phyloP scores from a whole-genome alignment of 176 grass and related monocot genomes.

The Carex pumila region DNA sequence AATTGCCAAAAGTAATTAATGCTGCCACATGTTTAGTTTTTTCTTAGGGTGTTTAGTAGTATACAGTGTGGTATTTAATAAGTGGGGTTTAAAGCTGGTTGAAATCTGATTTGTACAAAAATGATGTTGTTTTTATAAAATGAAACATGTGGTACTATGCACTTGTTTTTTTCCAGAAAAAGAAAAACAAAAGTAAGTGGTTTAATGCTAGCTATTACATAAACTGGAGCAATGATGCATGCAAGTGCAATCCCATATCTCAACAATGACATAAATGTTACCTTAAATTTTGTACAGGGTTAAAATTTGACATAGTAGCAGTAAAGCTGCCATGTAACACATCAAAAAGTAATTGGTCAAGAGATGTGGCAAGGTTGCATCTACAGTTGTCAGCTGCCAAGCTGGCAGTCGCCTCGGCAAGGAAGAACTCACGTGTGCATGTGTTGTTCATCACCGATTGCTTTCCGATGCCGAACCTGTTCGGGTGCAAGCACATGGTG shows the following conservation, averaged over 20 bases:
- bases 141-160: background rate
- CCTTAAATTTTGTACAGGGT: background rate
- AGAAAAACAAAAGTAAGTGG: background rate
- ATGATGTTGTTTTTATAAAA: background rate
- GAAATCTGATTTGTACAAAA: background rate
- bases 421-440: background rate
- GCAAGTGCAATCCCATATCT: background rate
- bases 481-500: slow-evolving; percentile 48
- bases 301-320: slow-evolving; percentile 47
- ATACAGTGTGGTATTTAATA: background rate
- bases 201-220: background rate
- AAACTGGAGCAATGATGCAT: background rate
- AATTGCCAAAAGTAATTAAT: background rate
- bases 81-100: background rate
- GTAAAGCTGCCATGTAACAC: slow-evolving; percentile 51
- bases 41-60: background rate
- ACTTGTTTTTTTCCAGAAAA: background rate
- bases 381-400: slow-evolving; percentile 62
- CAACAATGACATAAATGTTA: background rate
- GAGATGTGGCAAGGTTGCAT: slow-evolving; percentile 72
- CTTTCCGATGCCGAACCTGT: slow-evolving; percentile 59
- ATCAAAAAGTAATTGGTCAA: slow-evolving; percentile 25
- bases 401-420: slow-evolving; percentile 21
- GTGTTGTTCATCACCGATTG: slow-evolving; percentile 40
- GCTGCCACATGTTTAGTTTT: background rate